These are phyloP conservation scores for Ceratocystis destructans DNA, from an alignment of 2,329 filamentous ascomycete genomes.

Conservation along the genomic window DNA sequence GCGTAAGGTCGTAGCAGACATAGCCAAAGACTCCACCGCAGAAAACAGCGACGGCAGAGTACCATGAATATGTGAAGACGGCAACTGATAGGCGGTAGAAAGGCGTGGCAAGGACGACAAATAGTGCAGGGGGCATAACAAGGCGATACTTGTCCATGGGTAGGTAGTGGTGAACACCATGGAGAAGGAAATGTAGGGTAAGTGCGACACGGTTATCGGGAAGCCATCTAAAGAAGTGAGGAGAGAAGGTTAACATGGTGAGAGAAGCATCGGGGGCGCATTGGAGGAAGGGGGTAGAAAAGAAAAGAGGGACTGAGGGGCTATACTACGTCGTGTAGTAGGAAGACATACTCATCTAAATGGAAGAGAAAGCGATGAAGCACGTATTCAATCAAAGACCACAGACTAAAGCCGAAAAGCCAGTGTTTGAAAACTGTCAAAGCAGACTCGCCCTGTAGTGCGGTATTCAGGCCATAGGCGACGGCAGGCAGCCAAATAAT, in stretches of 20 bases:
- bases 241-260: neutral
- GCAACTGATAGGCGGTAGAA: slow-evolving; percentile 86
- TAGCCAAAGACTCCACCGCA: slow-evolving; percentile 92
- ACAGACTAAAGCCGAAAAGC: slow-evolving; percentile 56
- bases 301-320: neutral
- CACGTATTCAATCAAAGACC: slow-evolving; percentile 81
- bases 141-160: slow-evolving; percentile 98
- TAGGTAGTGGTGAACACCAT: slow-evolving; percentile 94
- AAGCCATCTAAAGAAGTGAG: slow-evolving; percentile 46
- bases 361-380: slow-evolving; percentile 90
- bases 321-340: neutral
- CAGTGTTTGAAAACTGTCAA: slow-evolving; percentile 47
- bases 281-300: neutral
- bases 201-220: slow-evolving; percentile 83
- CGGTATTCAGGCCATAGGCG: slow-evolving; percentile 54
- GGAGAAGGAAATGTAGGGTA: slow-evolving; percentile 81
- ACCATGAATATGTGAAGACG: slow-evolving; percentile 75
- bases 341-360: slow-evolving; percentile 60
- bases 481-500: slow-evolving; percentile 72
- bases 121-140: slow-evolving; percentile 90
- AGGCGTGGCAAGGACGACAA: slow-evolving; percentile 66
- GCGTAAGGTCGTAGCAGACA: slow-evolving; percentile 89
- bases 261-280: neutral
- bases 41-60: slow-evolving; percentile 62
- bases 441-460: slow-evolving; percentile 41